These are phyloP conservation scores for Talaromyces liani DNA, from an alignment of 495 filamentous ascomycete species.

Conservation along the genomic window DNA sequence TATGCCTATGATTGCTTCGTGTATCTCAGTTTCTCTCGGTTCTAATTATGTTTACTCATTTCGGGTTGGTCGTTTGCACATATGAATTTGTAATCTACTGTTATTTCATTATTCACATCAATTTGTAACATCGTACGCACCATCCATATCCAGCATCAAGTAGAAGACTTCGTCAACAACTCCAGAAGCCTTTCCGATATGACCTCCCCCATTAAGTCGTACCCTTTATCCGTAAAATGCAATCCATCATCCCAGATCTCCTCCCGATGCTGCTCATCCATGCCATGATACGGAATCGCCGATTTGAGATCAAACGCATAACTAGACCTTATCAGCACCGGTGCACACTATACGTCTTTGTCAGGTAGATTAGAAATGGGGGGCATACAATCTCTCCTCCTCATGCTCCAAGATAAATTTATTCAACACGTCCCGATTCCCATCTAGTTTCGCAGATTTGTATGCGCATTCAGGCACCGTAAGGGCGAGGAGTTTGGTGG, in stretches of 20 bases:
- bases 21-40: background rate
- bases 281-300: constrained; percentile 43
- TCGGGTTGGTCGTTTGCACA: background rate
- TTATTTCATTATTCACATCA: background rate
- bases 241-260: constrained; percentile 55
- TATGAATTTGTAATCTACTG: background rate
- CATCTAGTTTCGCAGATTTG: constrained; percentile 19
- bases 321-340: constrained; percentile 10
- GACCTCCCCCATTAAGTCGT: constrained; percentile 45
- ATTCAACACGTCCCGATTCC: constrained; percentile 42
- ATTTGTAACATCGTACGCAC: background rate
- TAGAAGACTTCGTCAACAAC: background rate
- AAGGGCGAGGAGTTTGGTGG: constrained; percentile 48
- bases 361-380: background rate
- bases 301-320: constrained; percentile 46
- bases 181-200: constrained; percentile 6
- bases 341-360: background rate
- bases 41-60: background rate
- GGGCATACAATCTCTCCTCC: constrained; percentile 36
- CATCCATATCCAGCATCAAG: background rate
- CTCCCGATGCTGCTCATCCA: constrained; percentile 31
- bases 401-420: constrained; percentile 38
- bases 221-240: constrained; percentile 52
- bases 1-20: background rate
- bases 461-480: constrained; percentile 49